These are phyloP conservation scores for Neoboletus brunneissimus DNA, from an alignment of 768 basidiomycete genomes.

Conservation along the genomic window DNA sequence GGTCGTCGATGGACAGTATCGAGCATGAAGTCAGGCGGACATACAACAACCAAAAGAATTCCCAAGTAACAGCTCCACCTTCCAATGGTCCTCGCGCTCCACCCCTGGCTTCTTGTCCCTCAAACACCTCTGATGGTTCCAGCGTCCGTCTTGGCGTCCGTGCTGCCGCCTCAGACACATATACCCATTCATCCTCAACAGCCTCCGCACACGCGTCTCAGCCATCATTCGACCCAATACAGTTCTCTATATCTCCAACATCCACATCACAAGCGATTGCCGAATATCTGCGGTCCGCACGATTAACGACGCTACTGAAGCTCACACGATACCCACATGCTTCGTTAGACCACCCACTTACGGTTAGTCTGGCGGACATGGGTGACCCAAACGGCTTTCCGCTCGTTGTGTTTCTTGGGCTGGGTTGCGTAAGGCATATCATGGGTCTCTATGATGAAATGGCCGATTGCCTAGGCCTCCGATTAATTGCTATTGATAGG, in stretches of 20 bases:
- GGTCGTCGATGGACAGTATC: conserved; percentile 87
- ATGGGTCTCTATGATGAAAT: conserved; percentile 97
- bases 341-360: conserved; percentile 67
- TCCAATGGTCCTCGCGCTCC: conserved; percentile 42
- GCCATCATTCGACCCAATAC: conserved; percentile 26
- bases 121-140: conserved; percentile 53
- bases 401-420: conserved; percentile 86
- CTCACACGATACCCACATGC: conserved; percentile 81
- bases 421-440: conserved; percentile 92
- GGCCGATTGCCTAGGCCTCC: conserved; percentile 80
- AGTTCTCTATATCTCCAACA: conserved; percentile 46
- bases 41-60: conserved; percentile 53
- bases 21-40: conserved; percentile 78
- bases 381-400: conserved; percentile 84
- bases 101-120: conserved; percentile 33
- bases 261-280: conserved; percentile 72
- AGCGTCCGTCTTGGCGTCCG: conserved; percentile 37
- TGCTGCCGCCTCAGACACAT: conserved; percentile 46
- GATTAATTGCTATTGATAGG: conserved; percentile 94
- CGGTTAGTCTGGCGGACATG: conserved; percentile 91
- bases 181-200: conserved; percentile 49
- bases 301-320: conserved; percentile 77
- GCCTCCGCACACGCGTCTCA: conserved; percentile 22
- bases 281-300: conserved; percentile 81
- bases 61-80: conserved; percentile 34